A percentile compares a stretch with the other conserved stretches of the same genome.
These are phyloP conservation scores for Phaeosphaeria sp. DNA, from an alignment of 2,329 filamentous ascomycete genomes.

Conservation along the genomic window DNA sequence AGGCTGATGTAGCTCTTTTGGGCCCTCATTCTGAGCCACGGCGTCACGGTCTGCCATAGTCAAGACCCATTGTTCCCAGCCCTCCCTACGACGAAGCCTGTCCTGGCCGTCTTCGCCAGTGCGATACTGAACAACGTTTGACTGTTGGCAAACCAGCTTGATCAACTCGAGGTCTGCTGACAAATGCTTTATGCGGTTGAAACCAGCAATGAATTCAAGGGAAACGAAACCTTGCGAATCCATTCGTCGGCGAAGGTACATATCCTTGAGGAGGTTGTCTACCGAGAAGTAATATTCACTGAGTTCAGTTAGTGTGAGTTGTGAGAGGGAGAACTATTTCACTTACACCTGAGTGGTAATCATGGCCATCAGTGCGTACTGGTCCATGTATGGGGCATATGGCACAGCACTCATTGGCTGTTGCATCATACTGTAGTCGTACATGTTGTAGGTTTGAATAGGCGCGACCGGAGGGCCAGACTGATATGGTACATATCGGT, in stretches of 20 bases:
- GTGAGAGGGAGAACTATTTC: background rate
- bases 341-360: slow-evolving; percentile 66
- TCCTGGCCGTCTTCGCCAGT: slow-evolving; percentile 79
- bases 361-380: slow-evolving; percentile 63
- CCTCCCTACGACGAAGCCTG: slow-evolving; percentile 74
- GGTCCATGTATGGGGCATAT: slow-evolving; percentile 65
- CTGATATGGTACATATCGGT: slow-evolving; percentile 49
- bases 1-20: slow-evolving; percentile 54
- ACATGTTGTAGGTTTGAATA: slow-evolving; percentile 61
- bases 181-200: slow-evolving; percentile 81
- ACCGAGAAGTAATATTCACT: slow-evolving; percentile 97
- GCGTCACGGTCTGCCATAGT: slow-evolving; percentile 74
- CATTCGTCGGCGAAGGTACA: slow-evolving; percentile 89
- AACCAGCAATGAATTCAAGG: slow-evolving; percentile 79
- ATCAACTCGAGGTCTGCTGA: slow-evolving; percentile 76
- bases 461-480: slow-evolving; percentile 49
- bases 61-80: slow-evolving; percentile 83
- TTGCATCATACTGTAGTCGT: slow-evolving; percentile 63
- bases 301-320: slow-evolving; percentile 48
- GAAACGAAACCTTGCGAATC: slow-evolving; percentile 92
- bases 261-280: slow-evolving; percentile 93
- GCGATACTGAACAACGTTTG: slow-evolving; percentile 75
- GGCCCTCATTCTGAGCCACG: slow-evolving; percentile 76
- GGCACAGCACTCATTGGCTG: slow-evolving; percentile 65
- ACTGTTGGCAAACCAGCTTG: slow-evolving; percentile 76